Evolutionary conservation across 352 stramenopile genomes (phyloP), one percentile per base, ranked within the genome.

Genomic region (Pythium oligandrum): DNA sequence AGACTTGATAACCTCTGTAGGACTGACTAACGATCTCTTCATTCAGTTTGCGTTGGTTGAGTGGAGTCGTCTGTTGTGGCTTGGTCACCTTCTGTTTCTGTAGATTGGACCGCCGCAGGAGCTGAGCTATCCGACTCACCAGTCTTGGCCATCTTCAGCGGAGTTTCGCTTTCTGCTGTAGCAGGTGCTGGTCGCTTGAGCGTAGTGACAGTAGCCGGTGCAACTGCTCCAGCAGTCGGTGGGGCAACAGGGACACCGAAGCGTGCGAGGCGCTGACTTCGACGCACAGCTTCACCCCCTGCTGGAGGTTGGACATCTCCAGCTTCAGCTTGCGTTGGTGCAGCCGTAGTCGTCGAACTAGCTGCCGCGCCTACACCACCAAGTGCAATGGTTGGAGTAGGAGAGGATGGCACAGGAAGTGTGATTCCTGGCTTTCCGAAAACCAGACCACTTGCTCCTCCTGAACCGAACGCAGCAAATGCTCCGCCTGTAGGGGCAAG

Each of bases 361-460:
- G 5, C 40, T 36, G 39, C 36, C 8, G 48, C 26, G 4, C 45
- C 42, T 31, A 30, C 37, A 34, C 40, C 7, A 6, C 37, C 35
- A 8, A 33, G 34, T 30, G 51, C 40, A 6, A 47, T 9, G 12
- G 44, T 37, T 8, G 74, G 68, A 17, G 75, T 81, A 7, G 76
- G 53, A 7, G 80, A 68, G 1, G 82, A 73, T 3, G 82, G 82
- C 6, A 92, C 63, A 34, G 82, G 82, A 3, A 92, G 55, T 2
- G 75, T 83, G 53, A 92, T 90, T 1, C 74, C 78, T 9, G 78
- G 71, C 51, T 88, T 90, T 48, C 82, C 82, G 59, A 92, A 92
- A 32, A 90, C 75, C 4, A 92, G 68, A 3, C 73, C 71, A 32
- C 73, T 75, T 0, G 82, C 59, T 34, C 69, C 65, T 7, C 78